Percentiles rank a stretch among this genome's conserved stretches.
phyloP scores from a whole-genome alignment of 2,329 filamentous ascomycete species.

The Blastomyces silverae region DNA sequence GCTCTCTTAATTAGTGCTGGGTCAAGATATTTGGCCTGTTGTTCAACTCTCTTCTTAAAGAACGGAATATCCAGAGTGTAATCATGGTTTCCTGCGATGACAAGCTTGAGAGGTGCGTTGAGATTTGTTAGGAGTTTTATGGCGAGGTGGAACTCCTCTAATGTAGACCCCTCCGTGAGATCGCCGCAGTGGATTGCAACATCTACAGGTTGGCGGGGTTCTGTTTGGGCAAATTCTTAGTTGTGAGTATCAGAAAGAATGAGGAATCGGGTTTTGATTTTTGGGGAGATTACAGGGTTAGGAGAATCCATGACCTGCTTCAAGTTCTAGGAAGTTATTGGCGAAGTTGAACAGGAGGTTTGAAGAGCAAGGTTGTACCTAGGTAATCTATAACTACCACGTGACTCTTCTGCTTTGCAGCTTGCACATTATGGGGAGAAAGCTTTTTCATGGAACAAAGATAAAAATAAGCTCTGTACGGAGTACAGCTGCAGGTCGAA shows the following conservation, averaged over 20 bases:
- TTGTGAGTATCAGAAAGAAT: slow-evolving; percentile 9
- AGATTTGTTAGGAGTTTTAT: slow-evolving; percentile 6
- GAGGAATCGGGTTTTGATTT: no score
- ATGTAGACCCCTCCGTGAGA: slow-evolving; percentile 6
- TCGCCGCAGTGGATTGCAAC: slow-evolving; percentile 8
- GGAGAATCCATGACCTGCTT: no score
- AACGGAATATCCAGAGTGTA: not conserved
- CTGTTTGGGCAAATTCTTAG: not conserved
- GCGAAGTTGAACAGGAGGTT: no score
- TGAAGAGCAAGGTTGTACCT: no score
- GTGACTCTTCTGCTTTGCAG: no score
- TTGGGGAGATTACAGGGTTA: no score
- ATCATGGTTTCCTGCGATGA: slow-evolving; percentile 11
- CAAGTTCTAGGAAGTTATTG: no score
- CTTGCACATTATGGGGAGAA: no score
- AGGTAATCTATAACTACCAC: no score
- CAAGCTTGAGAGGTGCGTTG: slow-evolving; percentile 11
- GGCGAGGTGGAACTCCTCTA: not conserved
- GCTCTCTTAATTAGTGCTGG: not conserved
- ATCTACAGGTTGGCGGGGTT: not conserved
- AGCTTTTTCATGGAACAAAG: no score
- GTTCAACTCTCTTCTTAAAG: slow-evolving; percentile 6
- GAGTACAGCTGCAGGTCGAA: no score
- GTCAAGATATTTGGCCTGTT: not conserved
- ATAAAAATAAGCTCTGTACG: no score